Percentiles rank a stretch among this genome's conserved stretches.
phyloP scores from a whole-genome alignment of 176 grass and related monocot genomes.

The Alloteropsis semialata region DNA sequence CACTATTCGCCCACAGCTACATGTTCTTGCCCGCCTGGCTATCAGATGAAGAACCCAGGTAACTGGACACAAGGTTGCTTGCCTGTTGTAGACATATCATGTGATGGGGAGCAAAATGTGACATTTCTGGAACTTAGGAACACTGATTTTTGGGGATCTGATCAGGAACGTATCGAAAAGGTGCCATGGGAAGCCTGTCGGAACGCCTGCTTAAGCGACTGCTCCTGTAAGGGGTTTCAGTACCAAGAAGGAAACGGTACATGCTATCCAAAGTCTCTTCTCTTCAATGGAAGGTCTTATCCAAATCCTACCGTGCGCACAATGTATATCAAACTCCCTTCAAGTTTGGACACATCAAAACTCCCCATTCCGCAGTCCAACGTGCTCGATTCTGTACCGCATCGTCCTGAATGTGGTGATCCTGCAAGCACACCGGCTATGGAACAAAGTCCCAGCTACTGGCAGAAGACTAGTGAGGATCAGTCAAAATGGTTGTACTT shows the following conservation, averaged over 20 bases:
- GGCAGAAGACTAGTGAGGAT: neutral
- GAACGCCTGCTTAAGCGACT: neutral
- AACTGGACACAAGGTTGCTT: constrained; percentile 45
- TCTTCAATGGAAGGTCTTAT: constrained; percentile 48
- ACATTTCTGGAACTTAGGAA: constrained; percentile 20
- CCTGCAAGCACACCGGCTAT: neutral
- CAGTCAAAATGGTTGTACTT: constrained; percentile 30
- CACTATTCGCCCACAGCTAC: constrained; percentile 33
- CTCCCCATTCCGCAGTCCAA: constrained; percentile 18
- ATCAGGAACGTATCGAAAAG: constrained; percentile 7
- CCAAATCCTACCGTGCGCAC: constrained; percentile 33
- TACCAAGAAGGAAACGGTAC: constrained; percentile 45
- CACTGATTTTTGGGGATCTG: constrained; percentile 49
- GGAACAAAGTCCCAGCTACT: neutral
- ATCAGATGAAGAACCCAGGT: constrained; percentile 24
- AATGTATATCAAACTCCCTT: constrained; percentile 44
- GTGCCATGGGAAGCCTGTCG: neutral
- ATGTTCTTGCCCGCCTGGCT: constrained; percentile 49
- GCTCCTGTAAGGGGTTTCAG: constrained; percentile 45
- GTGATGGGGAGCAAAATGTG: neutral
- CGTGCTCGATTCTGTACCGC: neutral
- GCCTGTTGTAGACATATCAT: neutral
- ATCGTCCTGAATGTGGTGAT: neutral
- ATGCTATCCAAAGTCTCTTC: constrained; percentile 43
- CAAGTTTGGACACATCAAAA: neutral